Evolutionary conservation across 768 basidiomycete genomes (phyloP).

Genomic region (Clitopilus hobsonii): DNA sequence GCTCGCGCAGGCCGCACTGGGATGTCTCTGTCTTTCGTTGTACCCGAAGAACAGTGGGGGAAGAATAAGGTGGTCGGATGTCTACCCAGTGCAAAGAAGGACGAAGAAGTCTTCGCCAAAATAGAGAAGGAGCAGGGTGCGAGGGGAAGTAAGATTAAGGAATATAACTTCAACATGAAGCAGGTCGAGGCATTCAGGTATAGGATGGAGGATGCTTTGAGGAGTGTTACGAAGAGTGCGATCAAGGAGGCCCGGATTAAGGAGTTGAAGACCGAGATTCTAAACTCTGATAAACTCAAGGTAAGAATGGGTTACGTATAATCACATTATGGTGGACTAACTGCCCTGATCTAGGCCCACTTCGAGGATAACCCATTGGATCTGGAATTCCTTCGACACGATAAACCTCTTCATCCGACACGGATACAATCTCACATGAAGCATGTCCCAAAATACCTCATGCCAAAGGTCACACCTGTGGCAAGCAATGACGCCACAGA

Average conservation of each 20-base stretch:
- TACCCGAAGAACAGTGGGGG: constrained; percentile 64
- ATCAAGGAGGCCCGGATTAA: constrained; percentile 91
- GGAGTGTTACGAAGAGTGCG: constrained; percentile 80
- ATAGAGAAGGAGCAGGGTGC: constrained; percentile 75
- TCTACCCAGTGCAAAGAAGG: constrained; percentile 64
- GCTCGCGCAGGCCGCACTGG: constrained; percentile 94
- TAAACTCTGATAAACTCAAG: constrained; percentile 96
- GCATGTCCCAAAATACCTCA: constrained; percentile 88
- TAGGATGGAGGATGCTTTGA: constrained; percentile 93
- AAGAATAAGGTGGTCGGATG: constrained; percentile 71
- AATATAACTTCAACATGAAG: constrained; percentile 92
- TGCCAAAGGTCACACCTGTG: constrained; percentile 75
- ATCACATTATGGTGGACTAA: background rate
- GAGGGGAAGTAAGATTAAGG: constrained; percentile 61
- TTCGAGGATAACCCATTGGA: constrained; percentile 97
- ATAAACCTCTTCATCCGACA: constrained; percentile 89
- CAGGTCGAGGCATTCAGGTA: constrained; percentile 98
- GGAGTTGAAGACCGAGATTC: constrained; percentile 87
- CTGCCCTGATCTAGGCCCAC: constrained; percentile 62
- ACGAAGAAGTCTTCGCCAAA: constrained; percentile 71
- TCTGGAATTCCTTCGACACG: constrained; percentile 88
- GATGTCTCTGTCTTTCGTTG: constrained; percentile 86
- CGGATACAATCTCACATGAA: constrained; percentile 93
- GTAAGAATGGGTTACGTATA: constrained; percentile 34
- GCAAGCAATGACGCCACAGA: constrained; percentile 27